Evolutionary conservation across 192 early-diverging fungal genomes (phyloP).

Genomic region (Rhizoclosmatium sp.): DNA sequence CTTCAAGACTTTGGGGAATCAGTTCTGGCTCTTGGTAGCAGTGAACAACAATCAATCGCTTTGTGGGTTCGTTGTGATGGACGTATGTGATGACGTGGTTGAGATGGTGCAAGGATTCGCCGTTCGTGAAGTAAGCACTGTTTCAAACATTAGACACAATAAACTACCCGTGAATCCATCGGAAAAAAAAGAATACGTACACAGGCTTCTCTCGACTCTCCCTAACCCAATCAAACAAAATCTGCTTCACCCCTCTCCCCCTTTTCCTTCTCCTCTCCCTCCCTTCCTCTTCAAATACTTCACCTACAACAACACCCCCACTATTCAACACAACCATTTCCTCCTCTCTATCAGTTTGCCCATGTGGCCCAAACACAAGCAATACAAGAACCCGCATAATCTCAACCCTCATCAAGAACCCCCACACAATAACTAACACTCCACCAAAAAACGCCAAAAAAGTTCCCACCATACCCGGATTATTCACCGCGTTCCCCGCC

Average conservation of each 20-base stretch:
- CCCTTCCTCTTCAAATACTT: not conserved
- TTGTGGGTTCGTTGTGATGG: constrained; percentile 53
- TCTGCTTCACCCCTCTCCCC: not conserved
- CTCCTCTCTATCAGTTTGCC: not conserved
- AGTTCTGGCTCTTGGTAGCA: constrained; percentile 45
- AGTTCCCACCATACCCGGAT: constrained; percentile 53
- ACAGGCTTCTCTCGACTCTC: constrained; percentile 49
- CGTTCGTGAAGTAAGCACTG: constrained; percentile 64
- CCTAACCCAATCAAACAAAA: constrained; percentile 46
- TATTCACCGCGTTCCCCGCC: constrained; percentile 54
- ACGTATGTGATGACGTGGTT: constrained; percentile 66
- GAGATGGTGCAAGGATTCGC: constrained; percentile 62
- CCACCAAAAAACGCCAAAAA: constrained; percentile 61
- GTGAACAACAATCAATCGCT: constrained; percentile 60
- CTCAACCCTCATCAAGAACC: constrained; percentile 51
- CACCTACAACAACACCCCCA: not conserved
- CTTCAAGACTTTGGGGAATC: constrained; percentile 63
- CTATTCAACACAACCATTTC: not conserved
- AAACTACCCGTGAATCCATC: not conserved
- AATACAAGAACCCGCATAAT: constrained; percentile 41
- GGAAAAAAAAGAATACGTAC: constrained; percentile 23
- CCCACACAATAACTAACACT: constrained; percentile 49
- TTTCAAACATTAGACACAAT: too few species aligned
- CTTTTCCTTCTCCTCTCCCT: not conserved
- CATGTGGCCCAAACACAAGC: constrained; percentile 3